Evolutionary conservation across 2,329 filamentous ascomycete genomes (phyloP).

Genomic region (Aspergillus terreus): DNA sequence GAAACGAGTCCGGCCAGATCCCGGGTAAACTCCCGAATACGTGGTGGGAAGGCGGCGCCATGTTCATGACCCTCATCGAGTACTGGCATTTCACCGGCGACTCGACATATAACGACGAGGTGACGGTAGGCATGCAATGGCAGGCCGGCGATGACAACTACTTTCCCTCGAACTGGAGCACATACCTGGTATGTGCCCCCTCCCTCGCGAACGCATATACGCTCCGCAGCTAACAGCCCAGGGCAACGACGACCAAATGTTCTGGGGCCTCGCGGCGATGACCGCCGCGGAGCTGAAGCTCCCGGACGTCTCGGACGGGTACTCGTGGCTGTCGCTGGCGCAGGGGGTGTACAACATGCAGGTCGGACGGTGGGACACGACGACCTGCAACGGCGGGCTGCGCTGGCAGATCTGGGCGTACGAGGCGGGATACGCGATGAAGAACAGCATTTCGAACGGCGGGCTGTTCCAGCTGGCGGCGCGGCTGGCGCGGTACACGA

Average conservation of each 20-base stretch:
- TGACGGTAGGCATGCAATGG: slow-evolving; percentile 40
- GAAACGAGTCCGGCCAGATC: slow-evolving; percentile 48
- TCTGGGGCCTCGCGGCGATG: slow-evolving; percentile 68
- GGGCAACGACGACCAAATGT: slow-evolving; percentile 69
- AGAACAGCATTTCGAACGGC: slow-evolving; percentile 76
- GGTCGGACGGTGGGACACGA: slow-evolving; percentile 64
- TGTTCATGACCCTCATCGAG: slow-evolving; percentile 67
- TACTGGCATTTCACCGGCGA: slow-evolving; percentile 69
- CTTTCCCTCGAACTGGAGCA: slow-evolving; percentile 36
- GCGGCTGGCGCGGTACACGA: slow-evolving; percentile 64
- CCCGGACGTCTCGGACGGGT: slow-evolving; percentile 50
- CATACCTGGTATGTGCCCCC: slow-evolving; percentile 17
- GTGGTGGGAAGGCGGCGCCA: slow-evolving; percentile 70
- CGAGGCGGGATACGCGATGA: slow-evolving; percentile 78
- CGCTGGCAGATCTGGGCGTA: slow-evolving; percentile 76
- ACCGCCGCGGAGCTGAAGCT: slow-evolving; percentile 63
- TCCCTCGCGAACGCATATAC: background rate
- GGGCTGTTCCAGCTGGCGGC: slow-evolving; percentile 80
- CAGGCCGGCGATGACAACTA: slow-evolving; percentile 35
- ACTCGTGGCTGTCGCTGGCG: slow-evolving; percentile 53
- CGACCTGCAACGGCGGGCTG: slow-evolving; percentile 66
- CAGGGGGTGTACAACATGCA: slow-evolving; percentile 72
- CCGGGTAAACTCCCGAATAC: slow-evolving; percentile 63
- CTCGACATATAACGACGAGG: slow-evolving; percentile 57
- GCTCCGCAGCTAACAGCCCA: slow-evolving; percentile 8